A percentile compares a stretch with the other conserved stretches of the same genome.
Evolutionary conservation across 2,329 filamentous ascomycete genomes (phyloP).

Genomic region (Exophiala sp.): DNA sequence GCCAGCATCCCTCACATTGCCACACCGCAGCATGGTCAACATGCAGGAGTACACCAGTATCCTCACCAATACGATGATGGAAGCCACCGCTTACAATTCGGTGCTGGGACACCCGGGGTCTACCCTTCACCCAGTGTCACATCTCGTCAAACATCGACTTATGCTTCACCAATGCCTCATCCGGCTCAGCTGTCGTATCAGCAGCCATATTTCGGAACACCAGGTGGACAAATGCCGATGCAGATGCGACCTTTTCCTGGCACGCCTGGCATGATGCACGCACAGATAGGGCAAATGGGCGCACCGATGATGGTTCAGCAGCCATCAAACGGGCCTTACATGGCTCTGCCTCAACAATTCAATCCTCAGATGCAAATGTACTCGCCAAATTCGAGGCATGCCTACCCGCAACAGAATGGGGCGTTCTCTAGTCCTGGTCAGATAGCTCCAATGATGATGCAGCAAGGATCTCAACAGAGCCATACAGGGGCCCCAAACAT

Average conservation of each 20-base stretch:
- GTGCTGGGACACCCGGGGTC: slow-evolving; percentile 72
- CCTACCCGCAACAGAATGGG: slow-evolving; percentile 54
- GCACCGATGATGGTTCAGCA: slow-evolving; percentile 81
- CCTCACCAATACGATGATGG: slow-evolving; percentile 70
- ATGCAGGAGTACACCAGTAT: slow-evolving; percentile 71
- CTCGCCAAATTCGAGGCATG: slow-evolving; percentile 69
- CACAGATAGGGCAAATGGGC: slow-evolving; percentile 68
- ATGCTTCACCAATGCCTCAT: slow-evolving; percentile 65
- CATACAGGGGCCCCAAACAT: slow-evolving; percentile 68
- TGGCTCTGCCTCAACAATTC: slow-evolving; percentile 66
- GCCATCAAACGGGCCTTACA: slow-evolving; percentile 64
- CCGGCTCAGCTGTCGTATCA: slow-evolving; percentile 70
- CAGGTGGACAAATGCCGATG: slow-evolving; percentile 57
- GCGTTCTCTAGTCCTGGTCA: slow-evolving; percentile 88
- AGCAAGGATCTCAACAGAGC: slow-evolving; percentile 89
- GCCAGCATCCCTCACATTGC: slow-evolving; percentile 65
- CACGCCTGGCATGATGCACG: slow-evolving; percentile 68
- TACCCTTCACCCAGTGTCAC: slow-evolving; percentile 80
- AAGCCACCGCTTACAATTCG: slow-evolving; percentile 81
- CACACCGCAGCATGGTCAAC: slow-evolving; percentile 73
- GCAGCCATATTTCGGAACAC: slow-evolving; percentile 66
- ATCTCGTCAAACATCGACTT: slow-evolving; percentile 63
- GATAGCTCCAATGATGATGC: slow-evolving; percentile 87
- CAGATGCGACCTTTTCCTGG: slow-evolving; percentile 70
- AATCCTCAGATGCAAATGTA: slow-evolving; percentile 79